Evolutionary conservation across 129 eudicot species (phyloP), one percentile per base, ranked within the genome.

Genomic region (Helichrysum umbraculigerum): DNA sequence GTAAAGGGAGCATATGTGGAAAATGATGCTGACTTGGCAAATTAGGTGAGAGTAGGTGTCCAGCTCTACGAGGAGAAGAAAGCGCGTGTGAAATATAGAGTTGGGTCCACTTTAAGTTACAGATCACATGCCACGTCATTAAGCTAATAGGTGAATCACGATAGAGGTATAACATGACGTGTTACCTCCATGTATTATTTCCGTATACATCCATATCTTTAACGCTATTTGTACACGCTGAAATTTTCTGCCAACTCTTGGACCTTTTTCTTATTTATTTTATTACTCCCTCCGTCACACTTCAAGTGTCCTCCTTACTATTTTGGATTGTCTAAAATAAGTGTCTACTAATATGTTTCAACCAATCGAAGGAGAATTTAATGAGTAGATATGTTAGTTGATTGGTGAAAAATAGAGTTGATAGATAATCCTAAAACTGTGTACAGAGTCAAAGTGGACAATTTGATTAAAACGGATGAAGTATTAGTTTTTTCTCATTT

Each of bases 61-160:
- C 7, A 28, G 59, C 15, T 28, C 42, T 70, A 70, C 28, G 7
- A 25, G 3, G 74, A 71, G 64, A 51, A 30, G 76, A 72, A 72
- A 72, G 33, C 66, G 76, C 76, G 66, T 72, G 66, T 19, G 4
- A 7, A 20, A 32, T 32, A 28, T 28, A 14, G 3, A 0, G 5
- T 30, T 72, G 72, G 78, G 51, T 17, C 79, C 51, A n/a, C 21
- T 7, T 67, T 5, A 16, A 47, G 33, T 15, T 52, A 11, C 14
- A 47, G 17, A 51, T 39, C 72, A 65, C 66, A 42, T 54, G 47
- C 80, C 73, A 76, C 80, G 80, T 76, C 66, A 51, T 75, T 6
- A 0, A 17, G 28, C n/a, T 41, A 44, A 29, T 28, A 42, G 70
- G 61, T 74, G 47, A 74, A 28, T 60, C 47, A 62, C 34, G 66